Base-by-base conservation (phyloP, 2,329 filamentous ascomycete genomes). In the Botrytis squamosa region DNA sequence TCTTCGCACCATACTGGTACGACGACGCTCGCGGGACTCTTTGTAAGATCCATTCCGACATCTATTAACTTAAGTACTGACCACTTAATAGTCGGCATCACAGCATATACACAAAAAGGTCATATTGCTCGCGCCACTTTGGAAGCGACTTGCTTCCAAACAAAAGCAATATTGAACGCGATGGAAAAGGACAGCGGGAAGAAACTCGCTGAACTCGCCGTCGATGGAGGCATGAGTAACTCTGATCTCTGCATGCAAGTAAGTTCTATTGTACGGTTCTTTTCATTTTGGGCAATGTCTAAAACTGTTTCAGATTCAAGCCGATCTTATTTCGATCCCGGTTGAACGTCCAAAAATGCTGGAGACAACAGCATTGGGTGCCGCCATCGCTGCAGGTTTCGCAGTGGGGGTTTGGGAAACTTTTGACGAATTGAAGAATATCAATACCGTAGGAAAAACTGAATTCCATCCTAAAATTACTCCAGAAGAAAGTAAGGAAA, bases 341-440 rank as follows among this genome's bases (percentile, higher is more conserved):
- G 91, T 95, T 75, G 89, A 92, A 81, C 89, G 93, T 57, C 93
- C 93, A 6, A 87, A 88, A 71, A 95, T 96, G 93, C 89, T 92
- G 76, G 93, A 96, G 83, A 95, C 93, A 4, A 96, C 93, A 5
- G 91, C 93, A 0, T 86, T 95, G 5, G 93, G 93, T 46, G 92
- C 93, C 44, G 93, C 93, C 62, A 94, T 95, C 75, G 93, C 93
- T 10, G 93, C 93, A 36, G 93, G 91, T n/a, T 89, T 95, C 77
- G 93, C 92, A 5, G 88, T 91, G 9, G 90, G 87, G 66, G 86
- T 94, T 18, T 95, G 92, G 92, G 89, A 91, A 79, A 87, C 88
- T 75, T 92, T 94, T 76, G 88, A 90, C 66, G 92, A 94, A 78
- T 84, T 97, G 46, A 89, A 89, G 78, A 85, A 90, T 75, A 90